These are phyloP conservation scores for Gloeophyllum trabeum DNA, from an alignment of 768 basidiomycete species.

Conservation along the genomic window DNA sequence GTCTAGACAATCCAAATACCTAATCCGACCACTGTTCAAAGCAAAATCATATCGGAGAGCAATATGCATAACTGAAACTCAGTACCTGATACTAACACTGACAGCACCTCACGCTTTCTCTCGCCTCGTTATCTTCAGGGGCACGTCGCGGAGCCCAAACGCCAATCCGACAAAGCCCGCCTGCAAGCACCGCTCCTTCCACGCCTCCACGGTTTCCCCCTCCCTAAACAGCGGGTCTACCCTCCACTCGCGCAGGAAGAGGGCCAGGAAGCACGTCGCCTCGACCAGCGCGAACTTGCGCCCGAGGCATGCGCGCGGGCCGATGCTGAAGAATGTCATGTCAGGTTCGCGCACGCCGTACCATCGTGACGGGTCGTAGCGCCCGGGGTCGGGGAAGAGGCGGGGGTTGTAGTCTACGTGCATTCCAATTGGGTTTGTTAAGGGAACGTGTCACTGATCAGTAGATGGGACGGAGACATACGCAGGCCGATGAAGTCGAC, in stretches of 20 bases:
- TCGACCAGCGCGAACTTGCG: constrained; percentile 44
- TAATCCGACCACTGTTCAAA: too few relatives aligned
- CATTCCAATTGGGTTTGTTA: too few relatives aligned
- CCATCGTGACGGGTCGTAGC: constrained; percentile 27
- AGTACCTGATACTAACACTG: too few relatives aligned
- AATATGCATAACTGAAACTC: too few relatives aligned
- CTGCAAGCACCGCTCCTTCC: constrained; percentile 7
- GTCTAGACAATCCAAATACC: too few relatives aligned
- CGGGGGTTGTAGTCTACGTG: constrained; percentile 24
- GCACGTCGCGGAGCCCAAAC: too few relatives aligned
- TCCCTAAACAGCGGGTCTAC: constrained; percentile 31
- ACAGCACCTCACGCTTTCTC: too few relatives aligned
- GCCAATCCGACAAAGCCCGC: too few relatives aligned
- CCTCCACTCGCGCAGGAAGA: constrained; percentile 40
- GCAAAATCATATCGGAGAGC: too few relatives aligned
- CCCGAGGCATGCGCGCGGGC: constrained; percentile 22
- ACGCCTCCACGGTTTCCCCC: constrained; percentile 21
- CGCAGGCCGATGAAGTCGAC: constrained; percentile 20
- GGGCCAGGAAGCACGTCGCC: constrained; percentile 38
- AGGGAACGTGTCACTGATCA: too few relatives aligned
- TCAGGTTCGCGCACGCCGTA: constrained; percentile 13
- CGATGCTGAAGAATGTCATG: constrained; percentile 9
- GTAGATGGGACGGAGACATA: constrained; percentile 11
- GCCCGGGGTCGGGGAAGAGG: constrained; percentile 24
- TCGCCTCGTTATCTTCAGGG: too few relatives aligned